These are phyloP conservation scores for Coemansia sp. DNA, from an alignment of 192 early-diverging fungal genomes.

Conservation along the genomic window DNA sequence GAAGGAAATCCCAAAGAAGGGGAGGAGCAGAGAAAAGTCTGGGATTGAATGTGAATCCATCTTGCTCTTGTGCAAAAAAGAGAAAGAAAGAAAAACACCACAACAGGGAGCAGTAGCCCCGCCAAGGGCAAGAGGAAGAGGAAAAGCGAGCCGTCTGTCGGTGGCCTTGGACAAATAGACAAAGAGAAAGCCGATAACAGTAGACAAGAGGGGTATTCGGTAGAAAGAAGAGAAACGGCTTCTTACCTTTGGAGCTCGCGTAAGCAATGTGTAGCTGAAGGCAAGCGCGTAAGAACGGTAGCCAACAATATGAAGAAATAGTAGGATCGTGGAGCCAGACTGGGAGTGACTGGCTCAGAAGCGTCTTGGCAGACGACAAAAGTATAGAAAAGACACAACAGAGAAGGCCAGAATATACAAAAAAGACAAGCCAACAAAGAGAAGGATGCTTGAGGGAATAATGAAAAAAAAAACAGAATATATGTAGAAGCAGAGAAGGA, in stretches of 20 bases:
- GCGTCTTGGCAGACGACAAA: background rate
- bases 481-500: slow-evolving; percentile 7
- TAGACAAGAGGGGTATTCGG: background rate
- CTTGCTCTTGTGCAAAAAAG: background rate
- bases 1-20: slow-evolving; percentile 2
- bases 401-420: background rate
- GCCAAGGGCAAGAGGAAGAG: background rate
- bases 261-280: background rate
- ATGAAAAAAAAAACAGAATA: slow-evolving; percentile 1
- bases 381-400: background rate
- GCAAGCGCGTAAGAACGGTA: background rate
- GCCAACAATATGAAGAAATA: background rate
- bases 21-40: background rate
- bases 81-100: background rate
- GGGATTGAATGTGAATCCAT: slow-evolving; percentile 2
- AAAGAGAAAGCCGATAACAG: background rate
- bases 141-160: background rate
- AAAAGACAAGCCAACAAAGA: background rate
- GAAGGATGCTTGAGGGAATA: background rate
- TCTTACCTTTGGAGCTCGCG: slow-evolving; percentile 10
- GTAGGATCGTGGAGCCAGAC: slow-evolving; percentile 3
- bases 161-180: background rate
- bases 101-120: background rate
- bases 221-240: background rate
- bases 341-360: background rate